These are phyloP conservation scores for Acrasis kona DNA, from an alignment of 78 protist species.

Conservation along the genomic window DNA sequence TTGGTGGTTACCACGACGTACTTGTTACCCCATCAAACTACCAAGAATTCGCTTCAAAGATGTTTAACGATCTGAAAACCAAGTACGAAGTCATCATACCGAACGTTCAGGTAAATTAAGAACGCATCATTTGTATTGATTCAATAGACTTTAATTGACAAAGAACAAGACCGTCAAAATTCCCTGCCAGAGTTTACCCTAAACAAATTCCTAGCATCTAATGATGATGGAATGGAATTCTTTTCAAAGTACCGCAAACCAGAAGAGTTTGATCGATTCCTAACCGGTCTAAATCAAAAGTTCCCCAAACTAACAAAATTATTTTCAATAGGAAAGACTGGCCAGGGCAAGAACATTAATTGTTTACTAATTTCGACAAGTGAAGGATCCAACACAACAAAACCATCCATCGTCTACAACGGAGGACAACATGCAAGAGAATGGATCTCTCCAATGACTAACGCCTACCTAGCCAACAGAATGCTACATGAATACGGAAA, in stretches of 20 bases:
- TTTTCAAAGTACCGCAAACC: not conserved
- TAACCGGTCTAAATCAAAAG: not conserved
- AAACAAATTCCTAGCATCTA: too few species aligned
- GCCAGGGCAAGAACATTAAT: not conserved
- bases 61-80: not conserved
- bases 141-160: too few species aligned
- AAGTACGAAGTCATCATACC: not conserved
- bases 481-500: not conserved
- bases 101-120: not conserved
- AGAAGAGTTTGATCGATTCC: not conserved
- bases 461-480: not conserved
- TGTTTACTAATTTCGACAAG: not conserved
- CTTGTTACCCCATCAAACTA: not conserved
- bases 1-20: not conserved
- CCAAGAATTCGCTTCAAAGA: not conserved
- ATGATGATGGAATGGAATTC: not conserved
- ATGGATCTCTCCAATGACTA: slow-evolving; percentile 30
- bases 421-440: slow-evolving; percentile 37
- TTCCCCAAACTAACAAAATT: not conserved
- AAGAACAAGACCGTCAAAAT: not conserved
- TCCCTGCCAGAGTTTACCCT: not conserved
- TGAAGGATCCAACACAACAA: not conserved
- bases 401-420: not conserved
- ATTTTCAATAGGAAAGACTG: not conserved
- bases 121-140: too few species aligned